A percentile compares a stretch with the other conserved stretches of the same genome.
Conservation (phyloP, 306 rosid genomes). For the Prunus fruticosa region DNA sequence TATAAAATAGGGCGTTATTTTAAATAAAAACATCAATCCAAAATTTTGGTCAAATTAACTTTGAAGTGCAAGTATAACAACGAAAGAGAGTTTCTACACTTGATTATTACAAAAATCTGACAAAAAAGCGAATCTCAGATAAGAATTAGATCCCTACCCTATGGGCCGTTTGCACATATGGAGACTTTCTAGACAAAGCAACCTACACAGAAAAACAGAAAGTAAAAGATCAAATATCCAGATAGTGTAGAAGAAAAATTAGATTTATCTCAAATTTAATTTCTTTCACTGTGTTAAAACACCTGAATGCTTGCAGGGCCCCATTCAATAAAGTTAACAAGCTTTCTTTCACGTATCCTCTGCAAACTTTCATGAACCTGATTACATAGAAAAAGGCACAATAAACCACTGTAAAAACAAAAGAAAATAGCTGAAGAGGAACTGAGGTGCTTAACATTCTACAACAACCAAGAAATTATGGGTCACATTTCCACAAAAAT, state of each 20-base stretch:
- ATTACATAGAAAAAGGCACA: slow-evolving; percentile 16
- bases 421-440: not conserved
- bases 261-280: slow-evolving; percentile 15
- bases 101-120: not conserved
- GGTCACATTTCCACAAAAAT: not conserved
- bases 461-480: not conserved
- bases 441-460: not conserved
- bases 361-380: slow-evolving; percentile 99
- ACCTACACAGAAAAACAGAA: slow-evolving; percentile 45
- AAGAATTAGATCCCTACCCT: slow-evolving; percentile 50
- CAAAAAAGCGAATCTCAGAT: not conserved
- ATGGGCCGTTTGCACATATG: slow-evolving; percentile 95
- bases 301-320: slow-evolving; percentile 99
- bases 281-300: slow-evolving; percentile 18
- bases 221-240: slow-evolving; percentile 9
- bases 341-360: slow-evolving; percentile 98
- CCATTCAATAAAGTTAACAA: slow-evolving; percentile 97
- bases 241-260: slow-evolving; percentile 6
- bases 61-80: not conserved
- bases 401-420: not conserved
- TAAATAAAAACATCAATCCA: not conserved
- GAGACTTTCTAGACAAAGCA: slow-evolving; percentile 95
- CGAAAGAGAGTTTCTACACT: no score
- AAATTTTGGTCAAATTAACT: not conserved
- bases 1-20: not conserved